A percentile compares a stretch with the other conserved stretches of the same genome.
Evolutionary conservation across 1,284 basidiomycete genomes (phyloP).

Genomic region (Cutaneotrichosporon spelunceum): DNA sequence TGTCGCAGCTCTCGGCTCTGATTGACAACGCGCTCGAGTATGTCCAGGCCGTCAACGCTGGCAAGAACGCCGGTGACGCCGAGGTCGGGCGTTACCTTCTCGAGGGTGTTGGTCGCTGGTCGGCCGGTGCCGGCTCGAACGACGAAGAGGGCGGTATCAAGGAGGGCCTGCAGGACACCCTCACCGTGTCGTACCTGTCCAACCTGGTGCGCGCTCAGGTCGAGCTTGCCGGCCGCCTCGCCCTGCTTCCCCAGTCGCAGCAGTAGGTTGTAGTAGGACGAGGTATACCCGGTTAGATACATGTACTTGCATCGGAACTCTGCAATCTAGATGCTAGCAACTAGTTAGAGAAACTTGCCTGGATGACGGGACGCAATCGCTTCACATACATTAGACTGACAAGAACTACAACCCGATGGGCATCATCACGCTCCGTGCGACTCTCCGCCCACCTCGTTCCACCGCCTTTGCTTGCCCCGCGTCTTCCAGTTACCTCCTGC

Average conservation of each 20-base stretch:
- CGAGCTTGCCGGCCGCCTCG: conserved; percentile 84
- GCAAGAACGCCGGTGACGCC: conserved; percentile 75
- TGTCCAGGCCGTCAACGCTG: conserved; percentile 75
- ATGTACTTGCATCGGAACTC: conserved; percentile 1
- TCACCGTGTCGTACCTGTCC: conserved; percentile 93
- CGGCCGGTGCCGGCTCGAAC: conserved; percentile 53
- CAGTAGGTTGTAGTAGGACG: conserved; percentile 9
- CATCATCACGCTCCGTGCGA: background rate
- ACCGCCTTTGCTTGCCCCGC: conserved; percentile 35
- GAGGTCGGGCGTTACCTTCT: conserved; percentile 89
- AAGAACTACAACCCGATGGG: too few species aligned
- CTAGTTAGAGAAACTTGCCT: background rate
- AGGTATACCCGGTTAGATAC: background rate
- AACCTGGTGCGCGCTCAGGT: conserved; percentile 92
- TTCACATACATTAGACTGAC: too few species aligned
- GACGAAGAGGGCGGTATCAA: conserved; percentile 48
- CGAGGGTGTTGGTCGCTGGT: conserved; percentile 70
- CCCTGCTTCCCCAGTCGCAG: conserved; percentile 59
- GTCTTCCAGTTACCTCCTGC: conserved; percentile 36
- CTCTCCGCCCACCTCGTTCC: conserved; percentile 26
- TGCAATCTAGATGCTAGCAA: background rate
- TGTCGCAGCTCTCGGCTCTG: conserved; percentile 52
- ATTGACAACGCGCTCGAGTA: conserved; percentile 69
- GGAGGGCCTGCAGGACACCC: conserved; percentile 66
- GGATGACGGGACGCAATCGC: too few species aligned